Conservation (phyloP, 768 basidiomycete genomes). For the Lactifluus hygrophoroides region DNA sequence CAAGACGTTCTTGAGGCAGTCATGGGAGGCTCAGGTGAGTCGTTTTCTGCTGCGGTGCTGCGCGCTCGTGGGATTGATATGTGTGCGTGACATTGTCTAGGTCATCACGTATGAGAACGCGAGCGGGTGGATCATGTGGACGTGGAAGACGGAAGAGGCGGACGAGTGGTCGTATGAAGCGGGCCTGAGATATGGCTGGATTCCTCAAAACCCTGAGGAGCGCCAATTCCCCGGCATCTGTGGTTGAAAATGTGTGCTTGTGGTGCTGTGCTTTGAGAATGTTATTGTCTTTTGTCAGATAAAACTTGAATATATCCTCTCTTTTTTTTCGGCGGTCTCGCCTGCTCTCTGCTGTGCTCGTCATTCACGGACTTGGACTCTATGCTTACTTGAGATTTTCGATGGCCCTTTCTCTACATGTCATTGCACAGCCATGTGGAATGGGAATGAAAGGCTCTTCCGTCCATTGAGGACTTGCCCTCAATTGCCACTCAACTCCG, state of each 20-base stretch:
- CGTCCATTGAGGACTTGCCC: too few relatives aligned
- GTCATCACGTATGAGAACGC: slow-evolving; percentile 55
- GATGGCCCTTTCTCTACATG: too few relatives aligned
- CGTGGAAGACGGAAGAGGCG: slow-evolving; percentile 74
- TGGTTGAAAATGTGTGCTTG: slow-evolving; percentile 20
- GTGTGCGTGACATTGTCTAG: slow-evolving; percentile 11
- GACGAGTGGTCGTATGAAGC: slow-evolving; percentile 90
- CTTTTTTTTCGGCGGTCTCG: too few relatives aligned
- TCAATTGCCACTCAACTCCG: too few relatives aligned
- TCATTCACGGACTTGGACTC: too few relatives aligned
- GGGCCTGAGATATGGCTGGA: slow-evolving; percentile 76
- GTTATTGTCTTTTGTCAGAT: too few relatives aligned
- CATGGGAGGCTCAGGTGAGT: slow-evolving; percentile 73
- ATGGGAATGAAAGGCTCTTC: too few relatives aligned
- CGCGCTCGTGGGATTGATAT: neutral
- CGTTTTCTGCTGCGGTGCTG: neutral
- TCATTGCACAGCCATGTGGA: too few relatives aligned
- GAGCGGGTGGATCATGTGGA: slow-evolving; percentile 73
- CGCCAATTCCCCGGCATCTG: slow-evolving; percentile 58
- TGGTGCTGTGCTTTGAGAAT: too few relatives aligned
- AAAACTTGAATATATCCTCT: too few relatives aligned
- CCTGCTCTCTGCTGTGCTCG: too few relatives aligned
- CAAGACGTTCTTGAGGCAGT: slow-evolving; percentile 74
- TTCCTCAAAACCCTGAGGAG: slow-evolving; percentile 52
- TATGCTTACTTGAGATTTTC: too few relatives aligned